Conservation (phyloP, 306 rosid species). For the Medicago truncatula region MtrunA17r5.0-ANR NC_053044.1:48229001-48229500, state of each 20-base stretch:
- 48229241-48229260: neutral
- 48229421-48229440: too few species aligned
- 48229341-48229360: too few species aligned
- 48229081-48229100: constrained; percentile 71
- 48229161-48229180: constrained; percentile 83
- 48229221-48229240: neutral
- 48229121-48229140: constrained; percentile 69
- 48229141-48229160: constrained; percentile 66
- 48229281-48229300: neutral
- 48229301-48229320: too few species aligned
- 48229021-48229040: constrained; percentile 38
- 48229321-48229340: too few species aligned
- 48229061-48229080: constrained; percentile 88
- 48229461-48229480: constrained; percentile 82
- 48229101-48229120: constrained; percentile 74
- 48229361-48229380: too few species aligned
- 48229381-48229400: too few species aligned
- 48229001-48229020: neutral
- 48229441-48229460: constrained; percentile 47
- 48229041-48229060: constrained; percentile 60
- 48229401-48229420: too few species aligned
- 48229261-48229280: neutral
- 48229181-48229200: constrained; percentile 1
- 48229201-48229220: neutral
- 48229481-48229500: constrained; percentile 78